Evolutionary conservation across 2,329 filamentous ascomycete genomes (phyloP).

Genomic region (Aspergillus brunneoviolaceus): DNA sequence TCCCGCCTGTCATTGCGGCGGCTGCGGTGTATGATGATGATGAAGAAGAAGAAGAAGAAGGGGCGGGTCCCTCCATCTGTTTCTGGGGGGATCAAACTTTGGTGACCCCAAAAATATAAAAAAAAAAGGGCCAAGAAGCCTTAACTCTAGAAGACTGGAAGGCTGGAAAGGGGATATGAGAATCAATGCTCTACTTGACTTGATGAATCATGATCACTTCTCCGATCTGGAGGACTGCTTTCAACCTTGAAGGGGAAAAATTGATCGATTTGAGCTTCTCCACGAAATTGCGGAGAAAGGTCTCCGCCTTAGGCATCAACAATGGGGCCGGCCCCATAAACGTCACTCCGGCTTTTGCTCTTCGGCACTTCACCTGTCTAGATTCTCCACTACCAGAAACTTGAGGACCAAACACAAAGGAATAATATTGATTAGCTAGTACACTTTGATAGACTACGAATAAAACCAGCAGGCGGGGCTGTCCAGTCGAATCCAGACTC

Average conservation of each 20-base stretch:
- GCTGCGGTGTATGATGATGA: background rate
- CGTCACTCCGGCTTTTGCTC: background rate
- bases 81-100: background rate
- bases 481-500: background rate
- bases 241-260: background rate
- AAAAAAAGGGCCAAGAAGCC: background rate
- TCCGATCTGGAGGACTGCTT: background rate
- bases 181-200: background rate
- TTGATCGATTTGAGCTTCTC: background rate
- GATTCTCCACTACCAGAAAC: background rate
- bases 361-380: background rate
- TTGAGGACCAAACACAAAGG: background rate
- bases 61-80: background rate
- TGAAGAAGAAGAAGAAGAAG: background rate
- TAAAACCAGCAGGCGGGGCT: background rate
- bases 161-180: background rate
- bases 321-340: background rate
- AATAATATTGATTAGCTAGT: background rate
- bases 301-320: background rate
- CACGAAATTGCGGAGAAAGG: background rate
- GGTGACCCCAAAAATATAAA: background rate
- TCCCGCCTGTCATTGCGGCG: background rate
- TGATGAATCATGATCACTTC: background rate
- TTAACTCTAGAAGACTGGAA: background rate
- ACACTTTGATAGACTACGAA: background rate